Conservation (phyloP, 1,139 yeast species). For the Sugiyamaella novakii region DNA sequence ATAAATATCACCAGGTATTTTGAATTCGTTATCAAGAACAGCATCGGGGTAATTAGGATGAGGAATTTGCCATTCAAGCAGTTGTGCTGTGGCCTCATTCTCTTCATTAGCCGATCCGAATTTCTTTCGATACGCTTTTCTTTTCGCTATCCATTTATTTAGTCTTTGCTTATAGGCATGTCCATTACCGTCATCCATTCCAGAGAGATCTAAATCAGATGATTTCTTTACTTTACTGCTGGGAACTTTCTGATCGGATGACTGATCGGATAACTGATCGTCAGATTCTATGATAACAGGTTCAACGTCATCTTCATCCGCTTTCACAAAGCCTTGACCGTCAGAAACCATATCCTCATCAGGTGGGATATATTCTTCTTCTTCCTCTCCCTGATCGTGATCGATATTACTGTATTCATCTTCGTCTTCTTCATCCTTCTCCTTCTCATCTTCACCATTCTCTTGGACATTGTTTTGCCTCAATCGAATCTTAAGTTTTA, state of each 20-base stretch:
- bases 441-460: conserved; percentile 35
- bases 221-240: not conserved
- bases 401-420: conserved; percentile 35
- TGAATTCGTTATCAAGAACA: conserved; percentile 63
- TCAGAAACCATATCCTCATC: conserved; percentile 1
- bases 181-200: conserved; percentile 83
- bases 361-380: conserved; percentile 23
- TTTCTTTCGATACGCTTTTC: conserved; percentile 35
- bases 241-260: not conserved
- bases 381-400: conserved; percentile 28
- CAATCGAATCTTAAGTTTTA: conserved; percentile 23
- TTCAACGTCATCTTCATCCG: conserved; percentile 24
- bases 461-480: conserved; percentile 22
- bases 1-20: conserved; percentile 87
- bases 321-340: not conserved
- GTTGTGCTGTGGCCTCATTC: conserved; percentile 27
- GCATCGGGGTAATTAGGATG: conserved; percentile 83
- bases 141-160: conserved; percentile 55
- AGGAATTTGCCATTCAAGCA: conserved; percentile 67
- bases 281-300: not conserved
- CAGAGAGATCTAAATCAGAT: conserved; percentile 4
- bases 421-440: conserved; percentile 31
- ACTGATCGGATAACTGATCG: not conserved
- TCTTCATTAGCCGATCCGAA: conserved; percentile 23
- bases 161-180: conserved; percentile 59